phyloP scores from a whole-genome alignment of 768 basidiomycete species.

The Cubamyces sp. region DNA sequence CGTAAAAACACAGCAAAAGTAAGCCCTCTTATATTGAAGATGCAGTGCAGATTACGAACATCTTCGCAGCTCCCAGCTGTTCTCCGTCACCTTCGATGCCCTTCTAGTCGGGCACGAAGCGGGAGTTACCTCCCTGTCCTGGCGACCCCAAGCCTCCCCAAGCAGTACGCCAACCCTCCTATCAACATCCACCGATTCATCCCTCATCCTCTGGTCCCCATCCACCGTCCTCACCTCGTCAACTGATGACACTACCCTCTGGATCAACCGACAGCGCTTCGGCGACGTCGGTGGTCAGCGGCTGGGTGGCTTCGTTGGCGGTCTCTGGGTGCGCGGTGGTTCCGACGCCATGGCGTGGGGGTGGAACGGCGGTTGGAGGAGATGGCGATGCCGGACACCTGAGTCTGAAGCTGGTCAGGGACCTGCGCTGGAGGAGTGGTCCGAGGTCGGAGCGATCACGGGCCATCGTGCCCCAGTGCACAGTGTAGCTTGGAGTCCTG shows the following conservation, averaged over 20 bases:
- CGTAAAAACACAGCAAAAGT: conserved; percentile 55
- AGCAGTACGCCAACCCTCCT: conserved; percentile 57
- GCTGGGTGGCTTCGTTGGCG: conserved; percentile 91
- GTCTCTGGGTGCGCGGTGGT: conserved; percentile 72
- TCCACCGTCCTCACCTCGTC: conserved; percentile 49
- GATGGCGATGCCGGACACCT: conserved; percentile 61
- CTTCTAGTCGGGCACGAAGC: conserved; percentile 96
- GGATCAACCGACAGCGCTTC: conserved; percentile 90
- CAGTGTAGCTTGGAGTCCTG: conserved; percentile 85
- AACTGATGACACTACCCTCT: conserved; percentile 62
- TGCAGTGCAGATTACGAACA: background rate
- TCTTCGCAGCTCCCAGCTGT: conserved; percentile 49
- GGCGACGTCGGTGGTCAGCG: conserved; percentile 94
- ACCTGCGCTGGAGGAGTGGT: conserved; percentile 58
- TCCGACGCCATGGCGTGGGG: conserved; percentile 80
- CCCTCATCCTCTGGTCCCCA: conserved; percentile 93
- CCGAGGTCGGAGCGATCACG: conserved; percentile 74
- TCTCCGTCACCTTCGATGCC: conserved; percentile 89
- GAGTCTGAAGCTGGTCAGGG: background rate
- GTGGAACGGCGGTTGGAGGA: conserved; percentile 93
- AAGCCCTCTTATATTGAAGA: background rate
- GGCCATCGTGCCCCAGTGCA: conserved; percentile 85
- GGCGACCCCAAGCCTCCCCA: conserved; percentile 56
- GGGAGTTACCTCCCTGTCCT: conserved; percentile 85
- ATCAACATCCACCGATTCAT: conserved; percentile 96